Evolutionary conservation across 1,284 basidiomycete genomes (phyloP).

Genomic region (Earliella scabrosa): DNA sequence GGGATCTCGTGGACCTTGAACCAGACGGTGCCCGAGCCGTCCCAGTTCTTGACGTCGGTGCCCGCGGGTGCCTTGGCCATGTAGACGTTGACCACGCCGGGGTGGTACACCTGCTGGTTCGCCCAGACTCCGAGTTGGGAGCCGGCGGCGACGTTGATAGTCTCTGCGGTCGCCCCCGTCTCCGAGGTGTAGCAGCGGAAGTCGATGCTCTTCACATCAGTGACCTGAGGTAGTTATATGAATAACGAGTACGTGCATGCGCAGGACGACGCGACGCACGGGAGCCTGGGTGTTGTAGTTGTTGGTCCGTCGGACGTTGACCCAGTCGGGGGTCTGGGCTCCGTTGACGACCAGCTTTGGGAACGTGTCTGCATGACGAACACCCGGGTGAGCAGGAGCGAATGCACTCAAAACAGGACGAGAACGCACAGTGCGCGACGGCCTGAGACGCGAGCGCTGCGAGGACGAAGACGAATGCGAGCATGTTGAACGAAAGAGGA

Average conservation of each 20-base stretch:
- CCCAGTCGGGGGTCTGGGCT: conserved; percentile 34
- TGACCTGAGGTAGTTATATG: conserved; percentile 38
- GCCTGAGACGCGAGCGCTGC: conserved; percentile 6
- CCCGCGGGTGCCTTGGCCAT: conserved; percentile 44
- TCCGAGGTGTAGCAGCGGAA: conserved; percentile 52
- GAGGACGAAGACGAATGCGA: conserved; percentile 7
- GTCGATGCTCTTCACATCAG: conserved; percentile 45
- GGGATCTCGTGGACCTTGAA: conserved; percentile 52
- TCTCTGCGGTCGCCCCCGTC: conserved; percentile 36
- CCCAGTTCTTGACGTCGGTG: conserved; percentile 41
- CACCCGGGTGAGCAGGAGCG: too few species aligned
- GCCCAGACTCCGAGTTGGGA: conserved; percentile 33
- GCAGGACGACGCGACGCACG: conserved; percentile 26
- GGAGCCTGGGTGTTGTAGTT: conserved; percentile 47
- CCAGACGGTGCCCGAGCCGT: conserved; percentile 48
- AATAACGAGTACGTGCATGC: too few species aligned
- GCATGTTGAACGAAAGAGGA: neutral
- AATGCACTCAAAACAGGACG: too few species aligned
- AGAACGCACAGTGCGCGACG: conserved; percentile 11
- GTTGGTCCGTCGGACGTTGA: conserved; percentile 47
- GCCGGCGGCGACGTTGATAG: conserved; percentile 44
- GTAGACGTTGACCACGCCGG: conserved; percentile 31
- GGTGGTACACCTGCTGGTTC: conserved; percentile 24
- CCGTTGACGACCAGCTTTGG: conserved; percentile 30
- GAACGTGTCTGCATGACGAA: conserved; percentile 25